Percentiles rank a stretch among this genome's conserved stretches.
Evolutionary conservation across 2,329 filamentous ascomycete genomes (phyloP).

Genomic region (Cyphellophora attinorum): DNA sequence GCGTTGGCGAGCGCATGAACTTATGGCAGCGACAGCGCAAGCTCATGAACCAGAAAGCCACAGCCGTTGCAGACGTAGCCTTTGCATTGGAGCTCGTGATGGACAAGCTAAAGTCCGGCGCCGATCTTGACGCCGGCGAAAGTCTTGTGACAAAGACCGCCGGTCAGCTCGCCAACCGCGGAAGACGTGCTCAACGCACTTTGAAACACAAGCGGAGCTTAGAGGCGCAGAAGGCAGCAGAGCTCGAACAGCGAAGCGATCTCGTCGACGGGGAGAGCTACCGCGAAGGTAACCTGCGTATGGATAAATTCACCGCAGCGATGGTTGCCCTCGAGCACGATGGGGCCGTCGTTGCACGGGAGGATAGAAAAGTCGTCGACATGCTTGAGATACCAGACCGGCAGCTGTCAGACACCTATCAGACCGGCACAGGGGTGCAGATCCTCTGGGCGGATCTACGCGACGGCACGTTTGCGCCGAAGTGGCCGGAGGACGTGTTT

Average conservation of each 20-base stretch:
- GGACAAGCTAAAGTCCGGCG: conserved; percentile 9
- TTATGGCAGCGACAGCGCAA: conserved; percentile 39
- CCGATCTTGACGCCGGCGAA: conserved; percentile 2
- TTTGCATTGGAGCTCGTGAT: conserved; percentile 35
- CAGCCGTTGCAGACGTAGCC: conserved; percentile 50
- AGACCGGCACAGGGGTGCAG: conserved; percentile 23
- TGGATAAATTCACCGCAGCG: not conserved
- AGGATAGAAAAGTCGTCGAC: conserved; percentile 4
- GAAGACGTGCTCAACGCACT: conserved; percentile 7
- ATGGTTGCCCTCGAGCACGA: conserved; percentile 1
- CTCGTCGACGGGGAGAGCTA: conserved; percentile 1
- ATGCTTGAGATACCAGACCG: conserved; percentile 4
- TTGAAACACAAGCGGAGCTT: conserved; percentile 5
- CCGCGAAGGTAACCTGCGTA: not conserved
- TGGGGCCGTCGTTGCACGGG: conserved; percentile 1
- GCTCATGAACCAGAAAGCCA: conserved; percentile 58
- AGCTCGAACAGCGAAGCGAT: conserved; percentile 2
- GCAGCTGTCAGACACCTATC: not conserved
- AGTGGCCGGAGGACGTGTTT: conserved; percentile 33
- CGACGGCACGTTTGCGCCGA: conserved; percentile 39
- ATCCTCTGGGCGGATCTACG: conserved; percentile 37
- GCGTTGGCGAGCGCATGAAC: conserved; percentile 31
- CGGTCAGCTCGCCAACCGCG: conserved; percentile 7
- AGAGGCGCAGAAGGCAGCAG: conserved; percentile 6
- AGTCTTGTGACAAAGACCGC: conserved; percentile 1